Conservation (phyloP, 139 green algal genomes). For the Tetradesmus lagerheimii region DNA sequence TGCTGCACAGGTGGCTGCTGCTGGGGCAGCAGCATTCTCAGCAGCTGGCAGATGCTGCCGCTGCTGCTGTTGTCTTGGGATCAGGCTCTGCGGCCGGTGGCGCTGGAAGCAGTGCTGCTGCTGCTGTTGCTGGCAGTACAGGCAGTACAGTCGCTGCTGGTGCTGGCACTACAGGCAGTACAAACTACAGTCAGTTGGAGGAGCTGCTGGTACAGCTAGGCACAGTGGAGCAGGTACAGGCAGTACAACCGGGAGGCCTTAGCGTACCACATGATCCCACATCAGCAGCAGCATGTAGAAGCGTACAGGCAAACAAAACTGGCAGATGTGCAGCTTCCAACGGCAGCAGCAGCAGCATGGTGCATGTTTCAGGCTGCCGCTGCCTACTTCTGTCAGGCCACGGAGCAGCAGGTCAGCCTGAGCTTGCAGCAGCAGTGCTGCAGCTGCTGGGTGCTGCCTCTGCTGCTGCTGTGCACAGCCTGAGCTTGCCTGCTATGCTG, state of each 20-base stretch:
- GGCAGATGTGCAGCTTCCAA: neutral
- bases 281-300: neutral
- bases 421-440: conserved; percentile 33
- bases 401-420: conserved; percentile 4
- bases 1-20: conserved; percentile 20
- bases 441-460: conserved; percentile 25
- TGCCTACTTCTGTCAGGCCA: conserved; percentile 33
- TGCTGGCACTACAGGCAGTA: neutral
- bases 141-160: conserved; percentile 38
- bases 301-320: neutral
- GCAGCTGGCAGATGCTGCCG: conserved; percentile 33
- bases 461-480: conserved; percentile 20
- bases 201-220: conserved; percentile 7
- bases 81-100: neutral
- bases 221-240: neutral
- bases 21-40: conserved; percentile 51
- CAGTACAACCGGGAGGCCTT: neutral
- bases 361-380: neutral
- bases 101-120: conserved; percentile 18
- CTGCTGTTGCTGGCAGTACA: neutral
- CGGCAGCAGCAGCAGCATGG: neutral
- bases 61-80: neutral
- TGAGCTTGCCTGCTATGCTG: conserved; percentile 42
- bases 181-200: neutral
- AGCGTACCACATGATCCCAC: neutral